phyloP scores from a whole-genome alignment of 108 stramenopile genomes.

The Chaetoceros tenuissimus region DNA sequence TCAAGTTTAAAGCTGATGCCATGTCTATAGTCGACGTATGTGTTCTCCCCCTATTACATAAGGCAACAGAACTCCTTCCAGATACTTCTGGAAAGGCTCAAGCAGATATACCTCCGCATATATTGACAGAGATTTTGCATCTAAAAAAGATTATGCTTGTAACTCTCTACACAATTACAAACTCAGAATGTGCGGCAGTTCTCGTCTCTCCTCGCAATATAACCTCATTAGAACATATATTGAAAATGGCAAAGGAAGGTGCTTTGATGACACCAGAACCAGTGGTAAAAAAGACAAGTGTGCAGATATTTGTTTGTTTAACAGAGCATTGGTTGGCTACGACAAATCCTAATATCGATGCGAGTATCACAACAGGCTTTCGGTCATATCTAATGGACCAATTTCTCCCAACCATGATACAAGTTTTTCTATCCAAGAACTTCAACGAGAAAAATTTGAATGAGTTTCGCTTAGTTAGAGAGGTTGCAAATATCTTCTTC shows the following conservation, averaged over 20 bases:
- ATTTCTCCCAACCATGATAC: conserved; percentile 21
- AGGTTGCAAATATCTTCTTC: conserved; percentile 7
- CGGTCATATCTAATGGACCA: conserved; percentile 16
- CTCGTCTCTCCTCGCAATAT: conserved; percentile 40
- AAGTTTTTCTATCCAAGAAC: conserved; percentile 1
- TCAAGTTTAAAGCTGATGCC: conserved; percentile 49
- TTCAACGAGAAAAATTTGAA: conserved; percentile 28
- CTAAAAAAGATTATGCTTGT: conserved; percentile 54
- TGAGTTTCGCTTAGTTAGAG: conserved; percentile 14
- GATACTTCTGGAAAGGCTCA: conserved; percentile 6
- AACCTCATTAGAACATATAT: conserved; percentile 34
- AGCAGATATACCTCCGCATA: conserved; percentile 29
- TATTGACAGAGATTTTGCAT: conserved; percentile 54
- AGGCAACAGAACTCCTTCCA: conserved; percentile 33
- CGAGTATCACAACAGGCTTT: conserved; percentile 12
- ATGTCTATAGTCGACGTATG: conserved; percentile 36
- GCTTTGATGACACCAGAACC: conserved; percentile 42
- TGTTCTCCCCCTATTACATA: conserved; percentile 53
- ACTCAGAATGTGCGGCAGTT: conserved; percentile 31
- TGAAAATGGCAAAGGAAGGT: conserved; percentile 50
- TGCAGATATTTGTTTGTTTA: conserved; percentile 46
- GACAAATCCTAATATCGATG: background rate
- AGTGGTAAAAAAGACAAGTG: conserved; percentile 53
- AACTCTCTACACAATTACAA: conserved; percentile 42
- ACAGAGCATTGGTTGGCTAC: conserved; percentile 35